Evolutionary conservation across 2,329 filamentous ascomycete species (phyloP), one percentile per base, ranked within the genome.

Genomic region (Penicillium nordicum): DNA sequence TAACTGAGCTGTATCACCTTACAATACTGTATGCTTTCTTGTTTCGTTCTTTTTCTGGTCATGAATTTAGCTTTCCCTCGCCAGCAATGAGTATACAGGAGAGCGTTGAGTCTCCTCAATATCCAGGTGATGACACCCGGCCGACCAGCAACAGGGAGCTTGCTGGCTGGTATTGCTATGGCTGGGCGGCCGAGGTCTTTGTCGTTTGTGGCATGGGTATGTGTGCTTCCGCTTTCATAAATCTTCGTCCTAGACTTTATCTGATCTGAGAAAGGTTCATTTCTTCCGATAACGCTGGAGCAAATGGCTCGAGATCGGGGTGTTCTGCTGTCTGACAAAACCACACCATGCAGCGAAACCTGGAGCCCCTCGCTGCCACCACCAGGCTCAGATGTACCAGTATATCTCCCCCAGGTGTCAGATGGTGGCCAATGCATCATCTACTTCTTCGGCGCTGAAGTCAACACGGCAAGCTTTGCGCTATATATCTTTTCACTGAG

Each of bases 401-500:
- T 46, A 55, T 69, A 62, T 64, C 68, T 50, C 9, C 58, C 50
- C 25, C 58, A 62, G 34, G 52, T 50, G 42, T 62, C 64, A 65
- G 72, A 64, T 61, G 79, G 63, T 41, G 81, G 80, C 47, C 90
- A 95, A 71, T 99, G 94, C 70, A 80, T 97, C 57, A 85, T 97
- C 57, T 84, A 88, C 61, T 79, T 97, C 5, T 78, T 96, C 25
- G 93, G 93, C 6, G 74, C 89, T 57, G 88, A 96, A 68, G 88
- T 99, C 76, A 97, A 97, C 74, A 97, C 93, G 0, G 92, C 93
- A 36, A 95, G 90, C 73, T 97, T 97, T 73, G 93, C 92, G 71
- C 96, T 97, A 91, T 97, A 97, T 76, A 97, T 92, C 2, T 99
- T 99, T 75, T 96, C 92, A 56, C 80, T 95, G 68, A 95, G 90